Base-by-base conservation (phyloP, 257 asterid genomes). In the Linaria vulgaris region DNA sequence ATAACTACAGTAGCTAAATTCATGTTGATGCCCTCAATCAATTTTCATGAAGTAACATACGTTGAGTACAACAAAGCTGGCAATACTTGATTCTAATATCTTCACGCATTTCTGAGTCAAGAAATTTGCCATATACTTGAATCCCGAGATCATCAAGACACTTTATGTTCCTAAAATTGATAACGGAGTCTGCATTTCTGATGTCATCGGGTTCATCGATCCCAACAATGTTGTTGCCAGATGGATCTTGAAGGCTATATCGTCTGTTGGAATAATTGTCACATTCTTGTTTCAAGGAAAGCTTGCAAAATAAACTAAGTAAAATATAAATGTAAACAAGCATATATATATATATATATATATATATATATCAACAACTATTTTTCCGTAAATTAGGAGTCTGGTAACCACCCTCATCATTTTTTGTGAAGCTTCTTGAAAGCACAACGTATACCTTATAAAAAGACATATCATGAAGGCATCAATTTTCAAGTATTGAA, bases 391-490 rank as follows among this genome's bases (percentile, higher is more conserved):
- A 21, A 63, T 69, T 74, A 50, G 74, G 73, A 50, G 68, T 74
- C 30, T 15, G 11, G 16, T 0, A 22, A 22, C 52, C 22, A 5
- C 79, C 88, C 5, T 73, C 83, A 14, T 71, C 80, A 4, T 61
- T 63, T 59, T 84, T 83, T 38, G 81, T 37, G 4, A 67, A 62
- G 45, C 47, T 23, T 44, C 68, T 62, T n/a, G 57, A 74, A 56
- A 91, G 64, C 39, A 81, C 49, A 27, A 89, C 81, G 78, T 65
- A 71, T 50, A 89, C 75, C 95, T 86, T 8, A 54, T n/a, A n/a
- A 43, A 70, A 49, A 63, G 45, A 16, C 46, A 47, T 47, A 50
- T 20, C 19, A 39, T 9, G 13, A 20, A 12, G 41, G n/a, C n/a
- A n/a, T n/a, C n/a, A n/a, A n/a, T n/a, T n/a, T n/a, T n/a, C n/a